Percentiles rank a stretch among this genome's conserved stretches.
These are phyloP conservation scores for Filosporella fistucella DNA, from an alignment of 495 filamentous ascomycete species.

Conservation along the genomic window DNA sequence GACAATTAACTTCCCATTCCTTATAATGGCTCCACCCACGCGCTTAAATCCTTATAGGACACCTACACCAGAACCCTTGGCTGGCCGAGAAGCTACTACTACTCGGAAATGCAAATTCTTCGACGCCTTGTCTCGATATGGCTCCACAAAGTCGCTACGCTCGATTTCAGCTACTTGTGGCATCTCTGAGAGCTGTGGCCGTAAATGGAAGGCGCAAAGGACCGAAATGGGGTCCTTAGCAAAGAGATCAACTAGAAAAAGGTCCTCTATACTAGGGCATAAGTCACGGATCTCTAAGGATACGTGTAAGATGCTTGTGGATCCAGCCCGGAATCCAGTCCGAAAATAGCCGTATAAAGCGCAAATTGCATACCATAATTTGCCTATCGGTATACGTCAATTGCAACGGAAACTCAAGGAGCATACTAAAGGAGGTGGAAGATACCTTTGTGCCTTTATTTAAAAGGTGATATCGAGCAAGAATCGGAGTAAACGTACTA, in stretches of 20 bases:
- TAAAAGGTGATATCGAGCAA: conserved; percentile 6
- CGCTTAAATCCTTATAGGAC: conserved; percentile 3
- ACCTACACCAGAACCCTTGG: conserved; percentile 1
- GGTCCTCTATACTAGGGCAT: no score
- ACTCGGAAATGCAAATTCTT: conserved; percentile 4
- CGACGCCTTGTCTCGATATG: background rate
- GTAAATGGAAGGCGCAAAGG: background rate
- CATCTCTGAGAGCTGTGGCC: background rate
- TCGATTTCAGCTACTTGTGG: background rate
- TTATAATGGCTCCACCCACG: no score
- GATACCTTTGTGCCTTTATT: conserved; percentile 5
- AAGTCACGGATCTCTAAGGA: no score
- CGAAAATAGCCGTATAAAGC: no score
- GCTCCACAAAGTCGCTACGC: background rate
- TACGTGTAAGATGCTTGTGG: no score
- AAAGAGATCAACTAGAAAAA: background rate
- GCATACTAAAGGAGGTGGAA: no score
- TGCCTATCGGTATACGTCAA: no score
- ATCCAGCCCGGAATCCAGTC: no score
- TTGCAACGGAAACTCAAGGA: conserved; percentile 4
- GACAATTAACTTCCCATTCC: conserved; percentile 5
- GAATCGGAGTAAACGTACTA: background rate
- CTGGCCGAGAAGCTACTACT: conserved; percentile 7
- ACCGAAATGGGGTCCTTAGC: background rate
- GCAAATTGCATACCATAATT: no score